Evolutionary conservation across 1,284 basidiomycete species (phyloP).

Genomic region (Leccinum huronense): DNA sequence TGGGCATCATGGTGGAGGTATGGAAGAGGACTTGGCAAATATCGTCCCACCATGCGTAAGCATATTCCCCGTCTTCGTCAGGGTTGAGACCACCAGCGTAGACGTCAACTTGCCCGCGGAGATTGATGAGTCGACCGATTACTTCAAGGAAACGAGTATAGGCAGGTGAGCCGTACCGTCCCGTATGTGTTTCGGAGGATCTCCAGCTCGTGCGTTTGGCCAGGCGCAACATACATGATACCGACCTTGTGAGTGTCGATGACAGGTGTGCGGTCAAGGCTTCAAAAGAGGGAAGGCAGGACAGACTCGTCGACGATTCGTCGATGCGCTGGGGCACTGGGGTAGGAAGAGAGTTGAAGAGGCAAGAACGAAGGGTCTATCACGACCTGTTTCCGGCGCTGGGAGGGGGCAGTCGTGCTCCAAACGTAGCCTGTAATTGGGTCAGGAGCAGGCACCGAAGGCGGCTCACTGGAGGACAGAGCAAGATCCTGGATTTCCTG

Average conservation of each 20-base stretch:
- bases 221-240: constrained; percentile 93
- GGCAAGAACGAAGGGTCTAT: constrained; percentile 89
- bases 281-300: constrained; percentile 59
- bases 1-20: constrained; percentile 97
- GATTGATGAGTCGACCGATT: constrained; percentile 84
- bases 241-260: constrained; percentile 98
- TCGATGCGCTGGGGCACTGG: constrained; percentile 43
- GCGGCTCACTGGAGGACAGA: constrained; percentile 6
- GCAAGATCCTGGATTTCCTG: constrained; percentile 27
- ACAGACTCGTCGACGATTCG: constrained; percentile 57
- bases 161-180: constrained; percentile 81
- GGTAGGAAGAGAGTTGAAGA: constrained; percentile 85
- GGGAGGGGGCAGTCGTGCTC: constrained; percentile 81
- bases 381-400: constrained; percentile 79
- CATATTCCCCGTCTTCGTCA: constrained; percentile 88
- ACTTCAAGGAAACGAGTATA: constrained; percentile 93
- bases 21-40: constrained; percentile 96
- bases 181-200: constrained; percentile 76
- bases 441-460: constrained; percentile 48
- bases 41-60: constrained; percentile 99
- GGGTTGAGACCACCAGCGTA: constrained; percentile 92
- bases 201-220: constrained; percentile 82
- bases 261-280: constrained; percentile 86
- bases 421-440: constrained; percentile 81
- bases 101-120: constrained; percentile 92